Conservation (phyloP, 192 early-diverging fungal genomes). For the Funneliformis geosporum region DNA sequence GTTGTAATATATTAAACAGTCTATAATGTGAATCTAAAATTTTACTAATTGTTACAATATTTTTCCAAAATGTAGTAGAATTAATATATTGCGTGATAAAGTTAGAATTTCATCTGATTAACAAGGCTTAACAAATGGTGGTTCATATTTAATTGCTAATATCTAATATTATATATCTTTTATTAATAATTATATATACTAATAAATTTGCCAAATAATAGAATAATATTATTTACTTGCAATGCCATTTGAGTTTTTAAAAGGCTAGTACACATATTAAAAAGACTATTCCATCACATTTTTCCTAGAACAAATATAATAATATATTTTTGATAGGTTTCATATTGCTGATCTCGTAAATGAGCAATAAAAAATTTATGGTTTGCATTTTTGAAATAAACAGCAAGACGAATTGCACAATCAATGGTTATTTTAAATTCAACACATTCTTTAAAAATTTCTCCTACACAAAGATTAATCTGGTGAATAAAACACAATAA, state of each 20-base stretch:
- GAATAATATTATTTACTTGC: neutral
- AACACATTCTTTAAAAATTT: too few relatives aligned
- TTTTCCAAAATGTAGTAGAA: neutral
- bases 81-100: neutral
- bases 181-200: too few relatives aligned
- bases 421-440: too few relatives aligned
- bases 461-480: too few relatives aligned
- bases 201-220: neutral
- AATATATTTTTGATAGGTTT: neutral
- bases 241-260: neutral
- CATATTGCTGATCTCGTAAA: too few relatives aligned
- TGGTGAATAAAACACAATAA: neutral
- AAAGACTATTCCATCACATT: neutral
- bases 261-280: neutral
- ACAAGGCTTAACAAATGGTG: neutral
- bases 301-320: neutral
- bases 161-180: neutral
- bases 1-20: constrained; percentile 7
- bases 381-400: neutral
- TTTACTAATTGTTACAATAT: neutral
- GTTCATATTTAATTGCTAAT: neutral
- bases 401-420: too few relatives aligned
- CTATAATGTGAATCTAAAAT: neutral
- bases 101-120: neutral
- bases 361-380: neutral